phyloP scores from a whole-genome alignment of 2,329 filamentous ascomycete genomes.

The Seiridium cupressi region DNA sequence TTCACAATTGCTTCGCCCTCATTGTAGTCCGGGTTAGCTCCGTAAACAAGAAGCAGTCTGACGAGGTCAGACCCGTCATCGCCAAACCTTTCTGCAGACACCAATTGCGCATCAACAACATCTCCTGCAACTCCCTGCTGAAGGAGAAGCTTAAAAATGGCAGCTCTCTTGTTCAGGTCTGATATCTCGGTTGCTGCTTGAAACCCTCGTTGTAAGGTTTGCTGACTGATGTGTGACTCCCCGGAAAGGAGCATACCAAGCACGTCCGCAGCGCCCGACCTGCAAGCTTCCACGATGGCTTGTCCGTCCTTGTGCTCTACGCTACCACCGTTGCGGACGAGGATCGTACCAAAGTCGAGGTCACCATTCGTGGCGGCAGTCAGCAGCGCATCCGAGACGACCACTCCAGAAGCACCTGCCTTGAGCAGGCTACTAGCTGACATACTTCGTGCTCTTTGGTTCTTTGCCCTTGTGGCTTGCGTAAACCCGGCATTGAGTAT shows the following conservation, averaged over 20 bases:
- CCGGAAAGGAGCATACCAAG: constrained; percentile 48
- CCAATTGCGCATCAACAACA: constrained; percentile 50
- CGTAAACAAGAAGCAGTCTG: constrained; percentile 46
- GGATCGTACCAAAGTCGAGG: constrained; percentile 45
- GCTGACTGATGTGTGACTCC: constrained; percentile 34
- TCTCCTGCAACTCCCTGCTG: constrained; percentile 49
- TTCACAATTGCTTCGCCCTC: constrained; percentile 55
- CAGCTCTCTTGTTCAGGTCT: constrained; percentile 46
- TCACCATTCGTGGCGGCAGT: constrained; percentile 53
- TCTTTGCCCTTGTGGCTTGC: constrained; percentile 39
- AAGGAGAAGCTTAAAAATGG: constrained; percentile 50
- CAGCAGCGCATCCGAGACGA: constrained; percentile 49
- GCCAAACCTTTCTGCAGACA: constrained; percentile 51
- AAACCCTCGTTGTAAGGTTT: constrained; percentile 49
- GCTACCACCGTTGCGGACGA: constrained; percentile 51
- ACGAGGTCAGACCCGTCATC: constrained; percentile 47
- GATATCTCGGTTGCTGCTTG: constrained; percentile 53
- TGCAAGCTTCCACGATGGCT: constrained; percentile 53
- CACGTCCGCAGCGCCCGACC: constrained; percentile 47
- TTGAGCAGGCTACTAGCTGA: constrained; percentile 46
- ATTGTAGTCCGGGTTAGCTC: constrained; percentile 55
- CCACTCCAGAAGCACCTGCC: constrained; percentile 41
- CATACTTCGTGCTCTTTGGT: constrained; percentile 35
- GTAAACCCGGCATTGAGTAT: constrained; percentile 41
- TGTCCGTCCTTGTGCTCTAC: constrained; percentile 51